Evolutionary conservation across 129 eudicot genomes (phyloP).

Genomic region (Scalesia atractyloides): DNA sequence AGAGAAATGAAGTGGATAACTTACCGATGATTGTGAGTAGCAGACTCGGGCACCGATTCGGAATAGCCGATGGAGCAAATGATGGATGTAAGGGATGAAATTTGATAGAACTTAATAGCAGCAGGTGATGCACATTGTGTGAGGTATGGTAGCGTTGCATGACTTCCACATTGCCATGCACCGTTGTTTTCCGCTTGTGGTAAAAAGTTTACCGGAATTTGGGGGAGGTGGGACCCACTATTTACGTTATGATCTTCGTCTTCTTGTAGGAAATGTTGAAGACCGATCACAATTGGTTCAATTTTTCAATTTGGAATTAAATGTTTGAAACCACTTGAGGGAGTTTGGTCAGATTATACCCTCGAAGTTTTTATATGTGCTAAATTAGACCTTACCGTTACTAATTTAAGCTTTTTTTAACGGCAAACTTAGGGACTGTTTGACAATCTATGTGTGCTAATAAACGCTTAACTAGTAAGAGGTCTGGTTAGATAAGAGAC

Average conservation of each 20-base stretch:
- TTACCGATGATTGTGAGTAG: neutral
- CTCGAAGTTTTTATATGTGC: too few relatives aligned
- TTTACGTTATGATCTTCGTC: conserved; percentile 20
- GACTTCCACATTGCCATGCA: conserved; percentile 26
- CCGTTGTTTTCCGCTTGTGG: conserved; percentile 1
- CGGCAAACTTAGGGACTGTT: too few relatives aligned
- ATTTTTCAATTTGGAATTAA: too few relatives aligned
- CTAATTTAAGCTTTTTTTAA: too few relatives aligned
- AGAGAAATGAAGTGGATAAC: neutral
- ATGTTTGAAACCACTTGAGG: too few relatives aligned
- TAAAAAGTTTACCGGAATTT: conserved; percentile 11
- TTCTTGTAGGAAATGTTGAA: neutral
- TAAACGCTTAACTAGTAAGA: too few relatives aligned
- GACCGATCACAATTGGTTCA: neutral
- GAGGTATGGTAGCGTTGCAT: neutral
- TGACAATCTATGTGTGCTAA: too few relatives aligned
- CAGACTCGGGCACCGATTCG: neutral
- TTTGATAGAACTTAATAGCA: neutral
- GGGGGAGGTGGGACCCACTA: neutral
- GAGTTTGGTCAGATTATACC: neutral
- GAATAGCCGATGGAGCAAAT: neutral
- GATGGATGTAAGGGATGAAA: conserved; percentile 10
- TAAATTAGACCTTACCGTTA: too few relatives aligned
- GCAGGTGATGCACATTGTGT: neutral
- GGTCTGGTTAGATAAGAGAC: too few relatives aligned